These are phyloP conservation scores for Hygrocybe punicea DNA, from an alignment of 768 basidiomycete genomes.

Conservation along the genomic window DNA sequence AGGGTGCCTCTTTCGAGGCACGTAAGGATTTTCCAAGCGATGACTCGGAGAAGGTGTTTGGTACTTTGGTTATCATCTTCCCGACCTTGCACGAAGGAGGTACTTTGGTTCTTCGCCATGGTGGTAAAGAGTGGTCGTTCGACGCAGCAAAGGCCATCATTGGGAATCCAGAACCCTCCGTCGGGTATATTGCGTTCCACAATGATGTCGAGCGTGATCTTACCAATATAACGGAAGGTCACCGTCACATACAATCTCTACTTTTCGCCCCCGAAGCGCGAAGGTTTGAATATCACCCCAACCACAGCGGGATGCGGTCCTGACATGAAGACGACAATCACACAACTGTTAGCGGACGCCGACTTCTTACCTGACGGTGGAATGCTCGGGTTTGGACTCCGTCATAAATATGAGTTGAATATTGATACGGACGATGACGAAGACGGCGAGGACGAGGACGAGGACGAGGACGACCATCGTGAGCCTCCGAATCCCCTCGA, in stretches of 20 bases:
- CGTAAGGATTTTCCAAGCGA: constrained; percentile 49
- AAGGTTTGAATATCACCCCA: not conserved
- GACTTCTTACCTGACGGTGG: constrained; percentile 7
- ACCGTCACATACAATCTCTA: constrained; percentile 45
- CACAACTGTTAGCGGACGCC: not conserved
- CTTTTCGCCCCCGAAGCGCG: constrained; percentile 5
- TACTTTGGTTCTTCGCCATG: constrained; percentile 35
- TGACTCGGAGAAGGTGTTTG: constrained; percentile 40
- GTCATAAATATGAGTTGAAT: constrained; percentile 5
- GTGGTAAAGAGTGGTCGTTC: constrained; percentile 33
- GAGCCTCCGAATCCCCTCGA: not conserved
- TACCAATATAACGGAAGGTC: constrained; percentile 33
- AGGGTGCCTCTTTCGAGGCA: constrained; percentile 48
- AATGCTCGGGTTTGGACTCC: constrained; percentile 16
- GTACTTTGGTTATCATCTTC: constrained; percentile 49
- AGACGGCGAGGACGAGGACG: not conserved
- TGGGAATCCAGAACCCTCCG: constrained; percentile 35
- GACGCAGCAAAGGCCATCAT: constrained; percentile 22
- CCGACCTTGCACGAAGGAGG: constrained; percentile 49
- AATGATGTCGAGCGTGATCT: constrained; percentile 45
- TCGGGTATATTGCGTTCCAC: constrained; percentile 35
- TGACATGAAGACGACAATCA: not conserved
- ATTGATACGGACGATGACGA: not conserved
- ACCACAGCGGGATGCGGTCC: not conserved
- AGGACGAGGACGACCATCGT: too few relatives aligned